Base-by-base conservation (phyloP, 495 filamentous ascomycete species). In the Penicillium atrosanguineum region DNA sequence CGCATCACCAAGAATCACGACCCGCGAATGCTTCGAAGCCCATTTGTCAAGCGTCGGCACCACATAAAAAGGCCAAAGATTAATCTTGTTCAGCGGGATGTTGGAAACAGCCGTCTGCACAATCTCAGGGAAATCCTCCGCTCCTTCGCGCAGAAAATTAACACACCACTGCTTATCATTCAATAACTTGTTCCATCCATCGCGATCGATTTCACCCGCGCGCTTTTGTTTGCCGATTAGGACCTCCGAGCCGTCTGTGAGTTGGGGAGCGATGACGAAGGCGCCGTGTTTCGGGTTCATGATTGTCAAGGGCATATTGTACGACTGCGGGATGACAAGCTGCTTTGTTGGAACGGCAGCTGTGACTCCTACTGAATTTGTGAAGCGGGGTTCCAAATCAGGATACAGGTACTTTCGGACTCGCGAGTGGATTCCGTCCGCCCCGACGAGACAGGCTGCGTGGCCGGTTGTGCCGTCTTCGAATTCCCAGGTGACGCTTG, bases 371-470 rank as follows among this genome's bases (percentile, higher is more conserved):
- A 71, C 43, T 1, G 51, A 42, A 44, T 66, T 64, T 8, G 59
- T 65, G 51, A 69, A 74, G 0, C 8, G 43, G 9, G 71, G 63
- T 34, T 63, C 52, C 12, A 69, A 42, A 1, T 64, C 56, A 0
- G 70, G 69, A 39, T 69, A 70, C 3, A 72, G 57, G 26, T 68
- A 67, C 25, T 60, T 57, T 16, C 74, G 74, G 11, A 81, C 73
- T 14, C 59, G 61, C 0, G 75, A 77, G 53, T 81, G 75, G 48
- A 80, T 79, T 19, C 79, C 77, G 36, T 82, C 77, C 0, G 76
- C 74, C 2, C 76, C 79, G 20, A 81, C 65, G 8, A 81, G 58
- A 28, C 71, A 67, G 1, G 48, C 41, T 4, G 74, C 72, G 0
- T 46, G 53, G 7, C 23, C 62, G 5, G 54, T 60, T 3, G 63